Percentiles rank a stretch among this genome's conserved stretches.
These are phyloP conservation scores for Saccharomycodes ludwigii DNA, from an alignment of 805 yeast genomes.

Conservation along the genomic window DNA sequence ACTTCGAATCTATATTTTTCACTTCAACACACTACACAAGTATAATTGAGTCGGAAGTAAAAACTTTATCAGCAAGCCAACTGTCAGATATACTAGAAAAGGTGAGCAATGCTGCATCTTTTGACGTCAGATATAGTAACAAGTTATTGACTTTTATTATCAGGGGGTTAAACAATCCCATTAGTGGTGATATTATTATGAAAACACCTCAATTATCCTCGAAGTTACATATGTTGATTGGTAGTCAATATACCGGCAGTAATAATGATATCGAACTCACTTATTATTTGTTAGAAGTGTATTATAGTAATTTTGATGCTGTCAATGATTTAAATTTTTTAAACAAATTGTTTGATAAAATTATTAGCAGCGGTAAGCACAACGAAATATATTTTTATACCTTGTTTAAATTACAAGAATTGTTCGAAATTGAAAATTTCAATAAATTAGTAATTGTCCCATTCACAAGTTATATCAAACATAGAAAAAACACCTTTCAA, in stretches of 20 bases:
- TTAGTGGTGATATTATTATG: background rate
- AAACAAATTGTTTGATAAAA: no score
- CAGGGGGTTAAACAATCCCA: conserved; percentile 28
- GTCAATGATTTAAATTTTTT: no score
- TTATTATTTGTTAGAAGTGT: conserved; percentile 1
- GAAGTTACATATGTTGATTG: background rate
- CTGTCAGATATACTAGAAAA: conserved; percentile 18
- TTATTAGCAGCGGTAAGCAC: no score
- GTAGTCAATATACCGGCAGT: no score
- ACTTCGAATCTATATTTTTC: conserved; percentile 9
- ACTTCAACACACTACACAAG: conserved; percentile 21
- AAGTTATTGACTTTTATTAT: conserved; percentile 23
- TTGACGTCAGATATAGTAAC: no score
- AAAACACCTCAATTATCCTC: background rate
- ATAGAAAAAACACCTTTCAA: no score
- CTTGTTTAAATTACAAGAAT: conserved; percentile 39
- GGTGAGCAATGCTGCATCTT: conserved; percentile 12
- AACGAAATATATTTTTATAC: conserved; percentile 19
- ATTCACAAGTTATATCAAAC: no score
- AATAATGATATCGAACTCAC: no score
- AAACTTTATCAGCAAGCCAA: conserved; percentile 37
- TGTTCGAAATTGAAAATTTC: conserved; percentile 24
- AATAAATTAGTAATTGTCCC: no score
- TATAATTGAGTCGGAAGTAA: conserved; percentile 29
- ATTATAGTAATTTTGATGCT: background rate